Conservation (phyloP, 768 basidiomycete species). For the Podaxis sp. region DNA sequence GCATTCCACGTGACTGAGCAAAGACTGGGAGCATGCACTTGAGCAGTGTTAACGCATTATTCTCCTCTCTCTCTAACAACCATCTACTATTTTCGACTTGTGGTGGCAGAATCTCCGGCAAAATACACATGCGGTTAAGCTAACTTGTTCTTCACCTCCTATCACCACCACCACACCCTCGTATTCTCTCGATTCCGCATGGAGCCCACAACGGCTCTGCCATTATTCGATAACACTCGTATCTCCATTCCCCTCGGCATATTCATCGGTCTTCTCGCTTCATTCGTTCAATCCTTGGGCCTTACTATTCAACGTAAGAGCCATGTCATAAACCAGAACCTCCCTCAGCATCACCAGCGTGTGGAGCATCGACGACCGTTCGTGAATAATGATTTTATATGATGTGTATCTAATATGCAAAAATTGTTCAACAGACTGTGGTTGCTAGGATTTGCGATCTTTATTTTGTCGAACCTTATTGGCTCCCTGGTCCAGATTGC, state of each 20-base stretch:
- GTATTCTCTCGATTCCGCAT: not conserved
- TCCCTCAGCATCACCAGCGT: slow-evolving; percentile 59
- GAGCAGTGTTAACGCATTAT: not conserved
- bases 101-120: not conserved
- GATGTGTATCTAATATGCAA: not conserved
- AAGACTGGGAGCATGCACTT: not conserved
- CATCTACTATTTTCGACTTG: not conserved
- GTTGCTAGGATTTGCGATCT: slow-evolving; percentile 82
- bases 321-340: slow-evolving; percentile 76
- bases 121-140: slow-evolving; percentile 3
- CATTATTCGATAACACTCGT: slow-evolving; percentile 12
- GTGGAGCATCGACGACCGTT: slow-evolving; percentile 80
- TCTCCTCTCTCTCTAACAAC: not conserved
- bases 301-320: slow-evolving; percentile 93
- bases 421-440: slow-evolving; percentile 52
- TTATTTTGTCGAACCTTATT: slow-evolving; percentile 83
- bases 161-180: not conserved
- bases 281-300: slow-evolving; percentile 85
- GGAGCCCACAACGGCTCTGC: not conserved
- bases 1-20: not conserved
- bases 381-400: slow-evolving; percentile 22
- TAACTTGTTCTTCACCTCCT: not conserved
- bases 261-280: slow-evolving; percentile 68
- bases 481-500: slow-evolving; percentile 92
- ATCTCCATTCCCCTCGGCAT: slow-evolving; percentile 50